Evolutionary conservation across 352 stramenopile genomes (phyloP).

Genomic region (Globisporangium emineosum): DNA sequence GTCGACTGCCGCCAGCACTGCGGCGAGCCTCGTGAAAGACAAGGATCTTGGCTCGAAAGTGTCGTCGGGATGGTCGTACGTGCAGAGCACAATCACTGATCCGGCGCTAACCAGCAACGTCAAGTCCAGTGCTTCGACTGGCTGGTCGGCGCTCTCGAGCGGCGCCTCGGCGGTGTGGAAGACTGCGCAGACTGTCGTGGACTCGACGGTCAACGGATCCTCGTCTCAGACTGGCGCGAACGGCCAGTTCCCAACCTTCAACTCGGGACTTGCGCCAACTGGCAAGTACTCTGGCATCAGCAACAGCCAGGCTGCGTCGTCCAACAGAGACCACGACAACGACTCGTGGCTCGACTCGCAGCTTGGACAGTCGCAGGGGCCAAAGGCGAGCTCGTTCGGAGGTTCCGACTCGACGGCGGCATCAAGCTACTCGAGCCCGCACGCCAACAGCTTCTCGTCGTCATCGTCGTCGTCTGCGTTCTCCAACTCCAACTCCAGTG

Average conservation of each 20-base stretch:
- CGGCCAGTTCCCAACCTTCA: conserved; percentile 53
- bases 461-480: conserved; percentile 39
- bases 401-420: conserved; percentile 14
- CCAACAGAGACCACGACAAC: conserved; percentile 52
- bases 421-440: conserved; percentile 20
- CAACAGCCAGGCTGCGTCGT: conserved; percentile 15
- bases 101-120: conserved; percentile 68
- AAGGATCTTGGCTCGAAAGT: conserved; percentile 75
- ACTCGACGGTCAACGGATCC: conserved; percentile 28
- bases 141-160: conserved; percentile 72
- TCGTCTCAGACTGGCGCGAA: conserved; percentile 15
- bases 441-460: conserved; percentile 40
- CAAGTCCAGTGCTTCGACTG: conserved; percentile 74
- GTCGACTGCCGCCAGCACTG: conserved; percentile 46
- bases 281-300: conserved; percentile 68
- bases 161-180: conserved; percentile 62
- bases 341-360: conserved; percentile 69
- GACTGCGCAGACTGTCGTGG: conserved; percentile 60
- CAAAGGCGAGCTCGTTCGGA: conserved; percentile 35
- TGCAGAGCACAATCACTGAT: conserved; percentile 72
- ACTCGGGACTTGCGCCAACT: conserved; percentile 45
- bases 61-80: conserved; percentile 71
- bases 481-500: conserved; percentile 21
- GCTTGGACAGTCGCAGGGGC: conserved; percentile 21
- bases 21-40: conserved; percentile 71